Percentiles rank a stretch among this genome's conserved stretches.
These are phyloP conservation scores for Colletotrichum tropicale DNA, from an alignment of 2,329 filamentous ascomycete genomes.

Conservation along the genomic window DNA sequence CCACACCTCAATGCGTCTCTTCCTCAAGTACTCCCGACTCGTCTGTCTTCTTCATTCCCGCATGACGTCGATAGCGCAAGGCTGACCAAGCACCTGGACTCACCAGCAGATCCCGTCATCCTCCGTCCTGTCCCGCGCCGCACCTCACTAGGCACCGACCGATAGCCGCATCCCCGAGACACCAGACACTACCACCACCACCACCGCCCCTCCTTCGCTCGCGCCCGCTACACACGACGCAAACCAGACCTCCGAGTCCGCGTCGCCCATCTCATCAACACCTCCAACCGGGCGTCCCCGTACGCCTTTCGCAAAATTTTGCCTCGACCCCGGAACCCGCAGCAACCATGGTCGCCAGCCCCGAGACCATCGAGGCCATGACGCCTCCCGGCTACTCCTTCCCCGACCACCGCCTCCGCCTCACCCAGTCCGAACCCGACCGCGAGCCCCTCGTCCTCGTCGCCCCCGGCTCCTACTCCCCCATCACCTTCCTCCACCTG, in stretches of 20 bases:
- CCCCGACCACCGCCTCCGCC: slow-evolving; percentile 63
- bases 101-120: slow-evolving; percentile 13
- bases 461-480: slow-evolving; percentile 75
- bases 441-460: slow-evolving; percentile 71
- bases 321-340: not conserved
- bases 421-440: slow-evolving; percentile 56
- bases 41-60: not conserved
- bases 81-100: slow-evolving; percentile 1
- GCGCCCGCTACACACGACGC: not conserved
- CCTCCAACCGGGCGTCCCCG: not conserved
- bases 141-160: not conserved
- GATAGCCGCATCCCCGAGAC: slow-evolving; percentile 3
- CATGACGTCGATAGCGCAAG: slow-evolving; percentile 19
- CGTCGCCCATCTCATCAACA: not conserved
- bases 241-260: not conserved
- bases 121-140: slow-evolving; percentile 4
- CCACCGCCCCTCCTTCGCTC: not conserved
- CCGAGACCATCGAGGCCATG: slow-evolving; percentile 22
- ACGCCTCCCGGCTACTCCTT: slow-evolving; percentile 55
- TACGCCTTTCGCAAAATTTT: not conserved
- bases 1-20: not conserved
- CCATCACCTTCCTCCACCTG: slow-evolving; percentile 77
- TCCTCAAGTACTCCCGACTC: not conserved
- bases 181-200: not conserved
- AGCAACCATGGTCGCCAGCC: slow-evolving; percentile 17